These are phyloP conservation scores for Hapsidospora chrysogenum DNA, from an alignment of 495 filamentous ascomycete genomes.

Conservation along the genomic window DNA sequence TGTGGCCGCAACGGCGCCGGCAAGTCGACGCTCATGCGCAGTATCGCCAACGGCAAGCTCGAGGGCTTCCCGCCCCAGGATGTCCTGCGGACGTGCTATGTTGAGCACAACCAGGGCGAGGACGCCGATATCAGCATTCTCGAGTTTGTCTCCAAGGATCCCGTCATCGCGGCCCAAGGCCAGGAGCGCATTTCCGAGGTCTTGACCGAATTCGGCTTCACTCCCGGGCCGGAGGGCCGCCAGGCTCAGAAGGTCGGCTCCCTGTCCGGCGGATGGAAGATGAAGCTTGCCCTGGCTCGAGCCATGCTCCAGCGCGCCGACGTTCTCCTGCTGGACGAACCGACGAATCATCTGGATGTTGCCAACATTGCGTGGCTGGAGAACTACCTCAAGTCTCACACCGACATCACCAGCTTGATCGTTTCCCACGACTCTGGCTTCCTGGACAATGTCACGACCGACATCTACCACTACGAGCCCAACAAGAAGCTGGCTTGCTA, in stretches of 20 bases:
- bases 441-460: slow-evolving; percentile 90
- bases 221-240: slow-evolving; percentile 69
- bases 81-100: slow-evolving; percentile 86
- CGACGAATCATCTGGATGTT: slow-evolving; percentile 96
- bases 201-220: slow-evolving; percentile 85
- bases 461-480: slow-evolving; percentile 97
- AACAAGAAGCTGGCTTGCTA: slow-evolving; percentile 90
- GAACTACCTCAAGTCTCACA: slow-evolving; percentile 86
- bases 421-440: slow-evolving; percentile 97
- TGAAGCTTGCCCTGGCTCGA: slow-evolving; percentile 94
- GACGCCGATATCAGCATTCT: slow-evolving; percentile 90
- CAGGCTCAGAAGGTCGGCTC: slow-evolving; percentile 82
- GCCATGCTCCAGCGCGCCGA: slow-evolving; percentile 95
- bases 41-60: slow-evolving; percentile 86
- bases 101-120: slow-evolving; percentile 97
- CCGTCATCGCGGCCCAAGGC: slow-evolving; percentile 56
- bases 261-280: slow-evolving; percentile 99
- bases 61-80: slow-evolving; percentile 92
- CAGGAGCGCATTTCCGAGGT: slow-evolving; percentile 66
- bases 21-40: slow-evolving; percentile 96
- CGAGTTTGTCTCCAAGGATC: slow-evolving; percentile 78
- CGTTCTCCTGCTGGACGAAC: slow-evolving; percentile 92
- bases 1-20: slow-evolving; percentile 94
- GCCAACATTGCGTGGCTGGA: slow-evolving; percentile 92
- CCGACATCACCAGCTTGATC: slow-evolving; percentile 93